Evolutionary conservation across 2,329 filamentous ascomycete species (phyloP), one percentile per base, ranked within the genome.

Genomic region (Trichoderma cornu-damae): DNA sequence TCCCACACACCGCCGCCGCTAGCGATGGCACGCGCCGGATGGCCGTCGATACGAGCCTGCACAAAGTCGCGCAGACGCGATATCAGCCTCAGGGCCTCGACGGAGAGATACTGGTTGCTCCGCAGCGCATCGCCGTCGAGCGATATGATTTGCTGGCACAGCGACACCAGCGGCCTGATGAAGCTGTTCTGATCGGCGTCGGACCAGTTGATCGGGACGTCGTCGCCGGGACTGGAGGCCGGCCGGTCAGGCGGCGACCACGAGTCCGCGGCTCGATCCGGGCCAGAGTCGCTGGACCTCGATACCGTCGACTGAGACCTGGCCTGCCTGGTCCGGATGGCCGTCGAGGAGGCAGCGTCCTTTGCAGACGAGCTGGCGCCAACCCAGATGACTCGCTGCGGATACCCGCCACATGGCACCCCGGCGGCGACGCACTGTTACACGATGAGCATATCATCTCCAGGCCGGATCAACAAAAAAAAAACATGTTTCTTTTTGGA

Each of bases 321-420:
- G 37, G 38, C 48, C 44, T 50, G 59, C 7, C 37, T 53, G 30
- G 40, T 22, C 16, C 24, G 40, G 7, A 20, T 12, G 7, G 43
- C 7, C 7, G 34, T 11, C 9, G 48, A 48, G 14, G 55, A 48
- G 14, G 55, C 18, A n/a, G 28, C 32, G 20, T 60, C 53, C 46
- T 43, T 58, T n/a, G 44, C 37, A 2, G 51, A 59, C 9, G 51
- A 51, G n/a, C 37, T 44, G 22, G 61, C 59, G 2, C 57, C 62
- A 0, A 65, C 59, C 69, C 69, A 71, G 1, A 70, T 63, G 14
- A 71, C 64, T 12, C 69, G 60, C 59, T 67, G 66, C 11, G 67
- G 65, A 43, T 71, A 71, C 4, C 66, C 69, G 34, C 66, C 68
- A 40, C 69, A 71, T 1, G 55, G 16, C 7, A 70, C 35, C 1